These are phyloP conservation scores for Fusarium mundagurra DNA, from an alignment of 2,329 filamentous ascomycete species.

Conservation along the genomic window DNA sequence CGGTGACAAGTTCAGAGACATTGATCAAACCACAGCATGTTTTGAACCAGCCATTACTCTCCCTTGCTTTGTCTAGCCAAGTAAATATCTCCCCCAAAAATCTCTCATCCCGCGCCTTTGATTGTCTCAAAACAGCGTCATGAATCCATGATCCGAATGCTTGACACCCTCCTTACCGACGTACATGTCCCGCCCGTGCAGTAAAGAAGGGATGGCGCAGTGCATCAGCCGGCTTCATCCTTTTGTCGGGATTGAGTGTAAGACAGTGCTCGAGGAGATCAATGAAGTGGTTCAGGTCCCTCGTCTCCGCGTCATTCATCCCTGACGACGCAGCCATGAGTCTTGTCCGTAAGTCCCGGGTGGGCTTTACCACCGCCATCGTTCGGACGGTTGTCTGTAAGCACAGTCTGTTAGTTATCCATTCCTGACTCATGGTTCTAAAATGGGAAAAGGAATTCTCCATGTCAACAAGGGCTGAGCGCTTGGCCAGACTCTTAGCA, in stretches of 20 bases:
- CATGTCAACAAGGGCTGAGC: slow-evolving; percentile 26
- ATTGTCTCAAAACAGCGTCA: slow-evolving; percentile 18
- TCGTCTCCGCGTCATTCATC: slow-evolving; percentile 77
- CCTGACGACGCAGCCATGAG: slow-evolving; percentile 78
- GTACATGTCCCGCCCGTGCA: slow-evolving; percentile 45
- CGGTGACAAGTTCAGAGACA: slow-evolving; percentile 29
- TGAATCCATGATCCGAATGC: slow-evolving; percentile 9
- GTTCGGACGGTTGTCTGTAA: slow-evolving; percentile 72
- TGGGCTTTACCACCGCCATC: slow-evolving; percentile 77
- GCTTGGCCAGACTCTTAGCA: slow-evolving; percentile 16
- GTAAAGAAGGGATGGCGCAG: slow-evolving; percentile 88
- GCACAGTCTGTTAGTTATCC: slow-evolving; percentile 30
- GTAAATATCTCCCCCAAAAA: background rate
- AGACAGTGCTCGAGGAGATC: slow-evolving; percentile 91
- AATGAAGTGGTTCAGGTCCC: slow-evolving; percentile 83
- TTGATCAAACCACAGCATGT: slow-evolving; percentile 15
- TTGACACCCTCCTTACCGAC: slow-evolving; percentile 28
- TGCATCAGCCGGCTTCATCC: slow-evolving; percentile 86
- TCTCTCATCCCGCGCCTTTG: background rate
- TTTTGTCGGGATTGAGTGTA: slow-evolving; percentile 89
- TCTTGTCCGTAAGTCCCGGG: slow-evolving; percentile 82
- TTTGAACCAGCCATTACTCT: slow-evolving; percentile 14
- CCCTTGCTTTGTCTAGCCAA: slow-evolving; percentile 33
- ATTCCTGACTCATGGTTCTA: slow-evolving; percentile 22
- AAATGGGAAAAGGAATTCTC: slow-evolving; percentile 10